Evolutionary conservation across 345 rosid genomes (phyloP).

Genomic region (Eucalyptus virginea): DNA sequence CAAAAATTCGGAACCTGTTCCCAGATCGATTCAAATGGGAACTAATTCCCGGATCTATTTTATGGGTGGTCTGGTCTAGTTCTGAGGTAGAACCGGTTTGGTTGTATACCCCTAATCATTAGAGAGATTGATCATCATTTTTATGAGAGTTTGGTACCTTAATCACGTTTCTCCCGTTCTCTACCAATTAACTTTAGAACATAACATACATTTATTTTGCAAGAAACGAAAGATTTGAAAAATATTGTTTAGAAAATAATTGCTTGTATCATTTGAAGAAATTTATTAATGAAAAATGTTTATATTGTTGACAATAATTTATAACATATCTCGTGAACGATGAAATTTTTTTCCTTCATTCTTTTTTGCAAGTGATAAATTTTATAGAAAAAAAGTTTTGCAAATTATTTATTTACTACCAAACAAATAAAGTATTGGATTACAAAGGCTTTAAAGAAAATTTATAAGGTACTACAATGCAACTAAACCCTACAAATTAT

Average conservation of each 20-base stretch:
- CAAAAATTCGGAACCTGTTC: rapidly evolving
- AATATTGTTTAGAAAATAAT: no score
- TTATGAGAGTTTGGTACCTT: not conserved
- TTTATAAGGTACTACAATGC: rapidly evolving
- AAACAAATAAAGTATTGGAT: not conserved
- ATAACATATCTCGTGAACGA: rapidly evolving
- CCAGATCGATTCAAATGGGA: rapidly evolving
- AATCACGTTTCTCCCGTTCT: not conserved
- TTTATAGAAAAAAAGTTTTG: no score
- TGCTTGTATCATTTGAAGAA: no score
- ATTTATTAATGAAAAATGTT: no score
- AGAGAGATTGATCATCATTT: not conserved
- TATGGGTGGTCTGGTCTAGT: rapidly evolving
- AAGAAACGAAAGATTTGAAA: rapidly evolving
- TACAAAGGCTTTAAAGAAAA: not conserved
- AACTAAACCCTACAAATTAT: not conserved
- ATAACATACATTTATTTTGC: not conserved
- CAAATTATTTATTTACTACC: no score
- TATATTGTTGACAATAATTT: no score
- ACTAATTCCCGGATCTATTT: rapidly evolving
- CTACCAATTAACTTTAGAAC: not conserved
- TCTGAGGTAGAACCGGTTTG: rapidly evolving
- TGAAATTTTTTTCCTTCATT: no score
- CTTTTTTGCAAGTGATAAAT: no score
- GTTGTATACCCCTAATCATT: no score